Conservation (phyloP, 192 early-diverging fungal species). For the Paraglomus occultum region DNA sequence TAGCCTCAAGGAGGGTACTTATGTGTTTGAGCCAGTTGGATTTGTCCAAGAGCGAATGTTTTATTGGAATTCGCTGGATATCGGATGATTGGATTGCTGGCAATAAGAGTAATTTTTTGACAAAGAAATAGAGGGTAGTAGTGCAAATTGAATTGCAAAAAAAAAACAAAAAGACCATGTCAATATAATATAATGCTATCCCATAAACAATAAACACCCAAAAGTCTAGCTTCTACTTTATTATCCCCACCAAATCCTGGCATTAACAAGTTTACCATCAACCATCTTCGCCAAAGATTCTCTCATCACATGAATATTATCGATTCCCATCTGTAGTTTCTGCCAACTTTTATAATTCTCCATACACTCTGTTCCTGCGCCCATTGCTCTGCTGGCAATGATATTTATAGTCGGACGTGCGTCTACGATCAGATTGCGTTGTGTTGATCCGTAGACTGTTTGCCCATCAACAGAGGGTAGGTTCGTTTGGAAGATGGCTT, state of each 20-base stretch:
- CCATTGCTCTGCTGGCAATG: conserved; percentile 85
- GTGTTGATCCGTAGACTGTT: conserved; percentile 51
- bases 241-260: too few species aligned
- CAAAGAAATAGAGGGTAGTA: not conserved
- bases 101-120: not conserved
- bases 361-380: conserved; percentile 92
- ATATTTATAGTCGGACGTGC: conserved; percentile 94
- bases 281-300: conserved; percentile 81
- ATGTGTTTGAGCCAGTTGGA: conserved; percentile 92
- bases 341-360: conserved; percentile 90
- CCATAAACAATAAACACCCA: too few species aligned
- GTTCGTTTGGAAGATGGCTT: conserved; percentile 80
- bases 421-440: conserved; percentile 86
- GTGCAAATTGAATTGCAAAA: conserved; percentile 1
- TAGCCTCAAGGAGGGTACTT: conserved; percentile 74
- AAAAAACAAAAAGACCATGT: not conserved
- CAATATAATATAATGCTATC: too few species aligned
- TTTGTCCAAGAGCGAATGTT: conserved; percentile 53
- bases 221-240: too few species aligned
- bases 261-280: conserved; percentile 58
- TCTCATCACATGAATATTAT: conserved; percentile 98
- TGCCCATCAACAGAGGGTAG: conserved; percentile 35
- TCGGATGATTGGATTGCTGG: conserved; percentile 55
- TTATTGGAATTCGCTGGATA: conserved; percentile 44
- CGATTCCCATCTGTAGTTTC: conserved; percentile 87